Base-by-base conservation (phyloP, 306 rosid species). In the Dalbergia oliveri region DNA sequence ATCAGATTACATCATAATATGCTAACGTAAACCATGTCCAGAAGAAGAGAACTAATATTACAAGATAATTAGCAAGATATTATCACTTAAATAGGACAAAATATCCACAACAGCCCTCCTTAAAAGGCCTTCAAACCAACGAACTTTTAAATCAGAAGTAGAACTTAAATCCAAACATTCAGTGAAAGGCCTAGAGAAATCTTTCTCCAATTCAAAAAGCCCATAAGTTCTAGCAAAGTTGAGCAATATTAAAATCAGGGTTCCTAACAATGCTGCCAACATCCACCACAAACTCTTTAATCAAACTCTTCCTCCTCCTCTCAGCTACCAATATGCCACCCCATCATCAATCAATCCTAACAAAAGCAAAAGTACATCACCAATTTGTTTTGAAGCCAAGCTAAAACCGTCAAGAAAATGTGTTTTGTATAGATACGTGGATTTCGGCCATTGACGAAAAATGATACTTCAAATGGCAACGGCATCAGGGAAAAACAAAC, bases 61-160 rank as follows among this genome's bases (percentile, higher is more conserved):
- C 58, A 66, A 53, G 21, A 78, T 19, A 31, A 47, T 59, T 12
- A 69, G 61, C 6, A 69, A 7, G 8, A 19, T 51, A 67, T 31
- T n/a, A 51, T 43, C 15, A 69, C 41, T 59, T 69, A 47, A 41
- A 57, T 14, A 58, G 21, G 15, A 41, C 33, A 54, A 66, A 23
- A 56, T 4, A 33, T 33, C 54, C 69, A 79, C 62, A 59, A 45
- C 37, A 70, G 13, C 56, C 53, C 16, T 21, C 73, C 66, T 76
- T 4, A 61, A 69, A 77, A 56, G 45, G 58, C 35, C n/a, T 63
- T 77, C 44, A 18, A 83, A 65, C 76, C 64, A 72, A 71, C 76
- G 14, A 71, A 6, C 47, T 50, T 16, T 51, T 44, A 44, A 69
- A 45, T 35, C 15, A 64, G 6, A 53, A 53, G 62, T 33, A 70